Percentiles rank a stretch among this genome's conserved stretches.
Conservation (phyloP, 345 rosid genomes). For the Eucalyptus rudis region DNA sequence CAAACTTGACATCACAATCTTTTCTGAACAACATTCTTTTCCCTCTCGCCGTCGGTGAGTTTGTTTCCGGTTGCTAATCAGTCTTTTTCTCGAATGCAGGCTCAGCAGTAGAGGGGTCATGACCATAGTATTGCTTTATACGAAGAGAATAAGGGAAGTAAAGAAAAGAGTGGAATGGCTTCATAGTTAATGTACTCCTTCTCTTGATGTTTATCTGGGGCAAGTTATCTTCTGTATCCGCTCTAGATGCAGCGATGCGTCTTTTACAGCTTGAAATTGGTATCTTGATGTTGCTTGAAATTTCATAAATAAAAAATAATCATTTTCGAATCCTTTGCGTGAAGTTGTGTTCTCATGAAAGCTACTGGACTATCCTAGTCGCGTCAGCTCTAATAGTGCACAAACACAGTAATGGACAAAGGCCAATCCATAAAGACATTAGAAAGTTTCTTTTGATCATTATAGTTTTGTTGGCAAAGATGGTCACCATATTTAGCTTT, state of each 20-base stretch:
- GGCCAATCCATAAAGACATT: neutral
- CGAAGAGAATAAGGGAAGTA: neutral
- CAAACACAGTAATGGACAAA: too few species aligned
- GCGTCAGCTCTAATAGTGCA: neutral
- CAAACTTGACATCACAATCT: neutral
- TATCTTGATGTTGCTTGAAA: neutral
- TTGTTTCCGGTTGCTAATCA: neutral
- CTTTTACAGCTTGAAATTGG: neutral
- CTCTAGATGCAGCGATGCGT: neutral
- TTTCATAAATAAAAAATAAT: neutral
- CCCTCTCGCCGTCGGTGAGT: neutral
- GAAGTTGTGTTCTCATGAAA: neutral
- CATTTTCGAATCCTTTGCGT: neutral
- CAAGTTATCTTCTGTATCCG: too few species aligned
- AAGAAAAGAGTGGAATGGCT: neutral
- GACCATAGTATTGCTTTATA: neutral
- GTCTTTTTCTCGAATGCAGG: neutral
- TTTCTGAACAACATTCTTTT: too few species aligned
- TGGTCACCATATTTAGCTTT: too few species aligned
- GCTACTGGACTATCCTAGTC: neutral
- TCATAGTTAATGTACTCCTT: neutral
- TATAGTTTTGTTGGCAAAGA: too few species aligned
- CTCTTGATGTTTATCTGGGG: neutral
- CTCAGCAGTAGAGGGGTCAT: neutral
- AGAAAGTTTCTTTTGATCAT: neutral